Base-by-base conservation (phyloP, 2,329 filamentous ascomycete species). In the Cladophialophora carrionii region DNA sequence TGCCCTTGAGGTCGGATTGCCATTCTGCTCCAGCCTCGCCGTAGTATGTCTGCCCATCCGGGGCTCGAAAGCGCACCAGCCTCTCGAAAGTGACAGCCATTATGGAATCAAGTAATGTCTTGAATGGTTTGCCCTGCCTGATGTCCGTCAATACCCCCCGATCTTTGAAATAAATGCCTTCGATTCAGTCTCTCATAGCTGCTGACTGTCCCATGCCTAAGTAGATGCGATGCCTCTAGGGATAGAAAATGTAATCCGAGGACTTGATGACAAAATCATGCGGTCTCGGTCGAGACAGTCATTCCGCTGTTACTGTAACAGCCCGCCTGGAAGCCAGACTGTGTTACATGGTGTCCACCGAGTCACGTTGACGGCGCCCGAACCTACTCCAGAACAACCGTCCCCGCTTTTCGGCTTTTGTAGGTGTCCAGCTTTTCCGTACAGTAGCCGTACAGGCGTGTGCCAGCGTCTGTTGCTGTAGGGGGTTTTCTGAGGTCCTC, bases 11-110 rank as follows among this genome's bases (percentile, higher is more conserved):
- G 26, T 61, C 46, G 17, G 52, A 46, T 26, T 64, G 26, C 64
- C 64, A 66, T 8, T 62, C 49, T 6, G 31, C 26, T 6, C 61
- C 64, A 34, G 61, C 64, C 46, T 67, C 64, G 20, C 64, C 64
- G 17, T 64, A 67, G 20, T 58, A 58, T 4, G 58, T 58, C 26
- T 63, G 43, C 17, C 61, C 61, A 31, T 63, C 61, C 7, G 54
- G 41, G 41, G 53, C 54, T 32, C 24, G 56, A 22, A 63, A 63
- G 32, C 61, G 43, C n/a, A 63, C 61, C 1, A 63, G 54, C 34
- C 58, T 61, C 43, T 61, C 20, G 58, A 61, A 61, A 26, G 49
- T 37, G 20, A 29, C 12, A n/a, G 31, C 31, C 57, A 60, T 60
- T 1, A 22, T 49, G 46, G 12, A 17, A 29, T 6, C 2, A 14